Evolutionary conservation across 176 grass and related monocot genomes (phyloP), one percentile per base, ranked within the genome.

Genomic region (Avena sativa): DNA sequence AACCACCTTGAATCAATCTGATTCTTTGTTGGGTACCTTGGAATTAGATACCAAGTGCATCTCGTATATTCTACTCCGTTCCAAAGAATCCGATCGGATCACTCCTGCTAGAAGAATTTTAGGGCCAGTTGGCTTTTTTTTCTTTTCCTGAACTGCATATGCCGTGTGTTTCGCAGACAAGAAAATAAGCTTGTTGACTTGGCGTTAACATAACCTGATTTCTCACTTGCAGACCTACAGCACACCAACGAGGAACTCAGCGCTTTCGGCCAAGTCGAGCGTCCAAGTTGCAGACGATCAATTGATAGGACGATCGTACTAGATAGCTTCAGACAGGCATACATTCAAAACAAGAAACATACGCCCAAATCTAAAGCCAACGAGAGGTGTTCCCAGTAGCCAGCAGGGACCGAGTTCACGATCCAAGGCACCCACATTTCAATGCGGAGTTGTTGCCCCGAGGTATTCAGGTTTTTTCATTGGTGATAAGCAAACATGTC

Each of bases 281-380:
- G 23, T 64, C 89, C 84, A 86, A 90, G 79, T 73, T 79, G 64
- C 65, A 84, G 66, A 67, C 40, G 14, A 26, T 58, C 12, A 10
- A 6, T 9, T 71, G 19, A 5, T 55, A 71, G 5, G 8, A 23
- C 61, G 15, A 71, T 60, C 16, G 49, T 36, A 34, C 32, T 34
- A 65, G 52, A 80, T 32, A 32, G 3, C 5, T 74, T 56, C 10
- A 16, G 81, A 84, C 59, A 84, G 51, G 55, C 63, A 44, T 75
- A 25, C 25, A 25, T 25, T 25, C 25, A 25, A 25, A 86, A 78
- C 52, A 71, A 61, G 51, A 70, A 44, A 46, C 17, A 11, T 30
- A 26, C 1, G 46, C 57, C 5, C 52, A 16, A 16, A 32, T 16
- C 7, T 12, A 0, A 28, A 14, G n/a, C 59, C 59, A 12, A 25